These are phyloP conservation scores for Tricholomella constricta DNA, from an alignment of 768 basidiomycete species.

Conservation along the genomic window DNA sequence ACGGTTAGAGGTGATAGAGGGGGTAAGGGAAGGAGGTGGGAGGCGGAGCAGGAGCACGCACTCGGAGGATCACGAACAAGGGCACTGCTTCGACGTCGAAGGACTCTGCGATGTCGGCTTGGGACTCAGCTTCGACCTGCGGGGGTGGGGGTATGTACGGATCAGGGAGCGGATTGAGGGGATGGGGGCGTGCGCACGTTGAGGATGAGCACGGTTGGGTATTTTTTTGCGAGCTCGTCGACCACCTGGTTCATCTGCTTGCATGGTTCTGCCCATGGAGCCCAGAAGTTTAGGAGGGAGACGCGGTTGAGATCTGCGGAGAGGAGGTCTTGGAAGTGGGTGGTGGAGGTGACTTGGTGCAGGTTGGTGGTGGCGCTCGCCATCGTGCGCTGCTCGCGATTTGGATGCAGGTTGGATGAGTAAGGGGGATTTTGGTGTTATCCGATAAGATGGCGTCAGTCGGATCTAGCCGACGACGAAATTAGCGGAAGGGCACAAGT, in stretches of 20 bases:
- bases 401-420: conserved; percentile 11
- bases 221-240: conserved; percentile 69
- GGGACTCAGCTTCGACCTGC: conserved; percentile 82
- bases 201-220: conserved; percentile 69
- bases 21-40: no score
- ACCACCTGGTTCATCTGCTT: conserved; percentile 84
- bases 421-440: conserved; percentile 12
- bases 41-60: conserved; percentile 40
- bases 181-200: conserved; percentile 47
- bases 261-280: conserved; percentile 91
- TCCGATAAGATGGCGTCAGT: conserved; percentile 23
- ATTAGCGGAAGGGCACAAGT: no score
- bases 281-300: conserved; percentile 94
- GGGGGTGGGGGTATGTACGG: neutral
- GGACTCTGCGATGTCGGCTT: conserved; percentile 85
- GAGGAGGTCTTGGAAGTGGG: conserved; percentile 75
- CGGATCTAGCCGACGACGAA: conserved; percentile 19
- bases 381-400: conserved; percentile 16
- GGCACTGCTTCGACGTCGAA: conserved; percentile 94
- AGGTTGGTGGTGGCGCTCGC: conserved; percentile 31
- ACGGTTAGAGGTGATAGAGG: neutral
- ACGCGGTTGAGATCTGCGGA: conserved; percentile 76
- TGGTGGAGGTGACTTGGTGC: conserved; percentile 55
- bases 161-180: neutral
- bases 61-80: conserved; percentile 77